Percentiles rank a stretch among this genome's conserved stretches.
These are phyloP conservation scores for Pyrrhoderma lamaoense DNA, from an alignment of 1,284 basidiomycete species.

Conservation along the genomic window DNA sequence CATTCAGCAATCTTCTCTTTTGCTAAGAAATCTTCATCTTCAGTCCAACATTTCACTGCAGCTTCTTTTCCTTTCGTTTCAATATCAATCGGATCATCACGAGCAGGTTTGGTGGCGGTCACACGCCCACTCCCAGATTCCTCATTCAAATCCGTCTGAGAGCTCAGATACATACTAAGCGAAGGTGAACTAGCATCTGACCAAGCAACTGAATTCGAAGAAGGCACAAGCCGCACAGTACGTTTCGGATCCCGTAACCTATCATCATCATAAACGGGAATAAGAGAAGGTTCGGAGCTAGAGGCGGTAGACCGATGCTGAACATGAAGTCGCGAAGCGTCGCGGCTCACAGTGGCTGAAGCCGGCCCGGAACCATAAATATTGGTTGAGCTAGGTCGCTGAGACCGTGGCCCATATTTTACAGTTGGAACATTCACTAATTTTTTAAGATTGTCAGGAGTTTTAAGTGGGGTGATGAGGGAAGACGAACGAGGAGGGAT, in stretches of 20 bases:
- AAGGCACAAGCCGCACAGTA: constrained; percentile 19
- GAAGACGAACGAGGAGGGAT: constrained; percentile 54
- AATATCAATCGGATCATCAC: constrained; percentile 45
- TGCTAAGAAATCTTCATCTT: constrained; percentile 77
- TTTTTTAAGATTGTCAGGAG: constrained; percentile 5
- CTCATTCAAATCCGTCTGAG: constrained; percentile 48
- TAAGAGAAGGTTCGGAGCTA: constrained; percentile 69
- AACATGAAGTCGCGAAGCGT: constrained; percentile 45
- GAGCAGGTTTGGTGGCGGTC: constrained; percentile 31
- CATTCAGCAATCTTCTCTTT: constrained; percentile 95
- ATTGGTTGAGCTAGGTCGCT: constrained; percentile 26
- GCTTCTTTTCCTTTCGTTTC: constrained; percentile 66
- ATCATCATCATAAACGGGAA: constrained; percentile 43
- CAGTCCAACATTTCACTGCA: constrained; percentile 78
- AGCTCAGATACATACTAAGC: constrained; percentile 29
- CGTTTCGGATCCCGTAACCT: constrained; percentile 33
- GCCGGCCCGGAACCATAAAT: constrained; percentile 26
- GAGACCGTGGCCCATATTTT: constrained; percentile 14
- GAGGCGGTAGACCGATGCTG: constrained; percentile 65
- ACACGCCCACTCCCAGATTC: constrained; percentile 21
- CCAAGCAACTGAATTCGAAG: constrained; percentile 20
- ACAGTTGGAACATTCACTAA: constrained; percentile 9
- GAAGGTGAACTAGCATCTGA: constrained; percentile 21
- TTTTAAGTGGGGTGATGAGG: constrained; percentile 24
- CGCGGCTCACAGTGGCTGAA: constrained; percentile 32